Conservation (phyloP, 176 grass and related monocot genomes). For the Paspalum vaginatum region DNA sequence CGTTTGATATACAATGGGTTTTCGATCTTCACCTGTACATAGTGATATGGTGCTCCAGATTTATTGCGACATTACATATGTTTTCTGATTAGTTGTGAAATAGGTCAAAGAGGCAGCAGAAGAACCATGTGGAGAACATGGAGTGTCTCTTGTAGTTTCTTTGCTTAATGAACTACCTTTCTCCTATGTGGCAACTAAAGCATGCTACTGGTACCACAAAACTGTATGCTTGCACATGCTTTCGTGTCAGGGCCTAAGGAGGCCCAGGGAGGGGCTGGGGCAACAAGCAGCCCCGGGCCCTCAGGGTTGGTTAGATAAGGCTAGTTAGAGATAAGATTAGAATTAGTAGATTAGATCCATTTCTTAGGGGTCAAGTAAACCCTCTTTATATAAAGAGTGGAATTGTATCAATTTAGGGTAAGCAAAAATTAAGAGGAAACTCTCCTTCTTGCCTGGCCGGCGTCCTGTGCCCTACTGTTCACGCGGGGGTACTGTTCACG, state of each 20-base stretch:
- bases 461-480: too few species aligned
- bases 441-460: too few species aligned
- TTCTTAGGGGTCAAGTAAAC: too few species aligned
- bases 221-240: conserved; percentile 33
- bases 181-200: conserved; percentile 3
- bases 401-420: too few species aligned
- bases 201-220: conserved; percentile 6
- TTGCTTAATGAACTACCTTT: conserved; percentile 23
- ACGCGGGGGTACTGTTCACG: too few species aligned
- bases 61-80: not conserved
- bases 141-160: not conserved
- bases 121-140: not conserved
- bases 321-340: too few species aligned
- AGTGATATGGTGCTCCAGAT: not conserved
- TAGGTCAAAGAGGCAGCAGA: not conserved
- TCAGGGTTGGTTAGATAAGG: too few species aligned
- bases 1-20: conserved; percentile 2
- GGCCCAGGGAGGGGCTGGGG: too few species aligned
- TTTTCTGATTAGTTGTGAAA: not conserved
- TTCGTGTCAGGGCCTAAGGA: not conserved
- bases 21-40: not conserved
- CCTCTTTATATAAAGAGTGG: too few species aligned
- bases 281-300: too few species aligned
- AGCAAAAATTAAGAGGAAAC: too few species aligned
- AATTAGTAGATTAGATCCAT: too few species aligned